phyloP scores from a whole-genome alignment of 148 eudicot species.

The Agrostemma githago region DNA sequence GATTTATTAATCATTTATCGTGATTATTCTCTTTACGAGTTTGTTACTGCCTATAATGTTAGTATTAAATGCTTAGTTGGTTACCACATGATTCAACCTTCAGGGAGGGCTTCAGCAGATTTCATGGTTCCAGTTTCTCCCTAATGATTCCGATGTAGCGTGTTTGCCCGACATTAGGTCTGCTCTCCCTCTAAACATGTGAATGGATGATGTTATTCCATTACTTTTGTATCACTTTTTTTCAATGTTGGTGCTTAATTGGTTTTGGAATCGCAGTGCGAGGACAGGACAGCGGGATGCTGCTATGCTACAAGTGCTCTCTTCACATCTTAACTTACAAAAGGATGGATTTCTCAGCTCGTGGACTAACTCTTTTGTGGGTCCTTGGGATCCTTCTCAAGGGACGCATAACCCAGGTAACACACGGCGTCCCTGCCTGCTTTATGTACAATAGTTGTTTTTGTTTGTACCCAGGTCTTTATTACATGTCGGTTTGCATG shows the following conservation, averaged over 20 bases:
- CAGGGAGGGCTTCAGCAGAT: slow-evolving; percentile 90
- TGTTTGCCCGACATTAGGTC: slow-evolving; percentile 68
- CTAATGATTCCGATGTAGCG: slow-evolving; percentile 56
- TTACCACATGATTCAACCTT: neutral
- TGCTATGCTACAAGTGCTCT: slow-evolving; percentile 56
- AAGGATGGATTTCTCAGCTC: slow-evolving; percentile 86
- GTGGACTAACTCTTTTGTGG: slow-evolving; percentile 94
- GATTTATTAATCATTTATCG: neutral
- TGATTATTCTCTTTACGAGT: neutral
- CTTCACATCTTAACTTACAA: slow-evolving; percentile 78
- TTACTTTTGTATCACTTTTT: neutral
- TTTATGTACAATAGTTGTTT: neutral
- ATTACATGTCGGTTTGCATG: neutral
- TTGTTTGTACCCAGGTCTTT: slow-evolving; percentile 14
- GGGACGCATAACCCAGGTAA: slow-evolving; percentile 92
- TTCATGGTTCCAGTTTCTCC: slow-evolving; percentile 92
- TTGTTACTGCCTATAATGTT: neutral
- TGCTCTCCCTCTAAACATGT: neutral
- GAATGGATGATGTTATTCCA: neutral
- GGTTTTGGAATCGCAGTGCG: slow-evolving; percentile 26
- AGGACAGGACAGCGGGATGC: slow-evolving; percentile 59
- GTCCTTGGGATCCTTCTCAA: slow-evolving; percentile 99
- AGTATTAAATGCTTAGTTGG: neutral
- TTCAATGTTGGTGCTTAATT: neutral
- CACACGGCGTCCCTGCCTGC: neutral